A percentile compares a stretch with the other conserved stretches of the same genome.
phyloP scores from a whole-genome alignment of 228 moss, liverwort and hornwort species.

The Sphagnum fallax region DNA sequence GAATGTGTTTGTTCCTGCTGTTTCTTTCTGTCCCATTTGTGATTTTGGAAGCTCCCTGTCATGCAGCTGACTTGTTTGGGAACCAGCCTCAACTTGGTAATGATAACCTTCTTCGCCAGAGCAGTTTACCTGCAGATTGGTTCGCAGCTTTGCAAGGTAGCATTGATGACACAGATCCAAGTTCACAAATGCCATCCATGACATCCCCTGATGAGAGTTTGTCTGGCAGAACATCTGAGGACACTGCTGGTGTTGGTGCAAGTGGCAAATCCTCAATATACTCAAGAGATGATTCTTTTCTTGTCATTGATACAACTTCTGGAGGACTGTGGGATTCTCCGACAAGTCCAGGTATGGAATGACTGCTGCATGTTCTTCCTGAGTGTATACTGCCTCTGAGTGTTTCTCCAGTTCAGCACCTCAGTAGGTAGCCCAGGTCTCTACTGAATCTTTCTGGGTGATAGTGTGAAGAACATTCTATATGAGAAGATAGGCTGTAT shows the following conservation, averaged over 20 bases:
- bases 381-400: no score
- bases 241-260: slow-evolving; percentile 23
- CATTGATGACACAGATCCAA: slow-evolving; percentile 40
- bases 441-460: no score
- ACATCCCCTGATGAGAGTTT: slow-evolving; percentile 49
- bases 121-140: slow-evolving; percentile 79
- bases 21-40: no score
- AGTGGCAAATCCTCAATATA: slow-evolving; percentile 12
- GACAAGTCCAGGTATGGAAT: not conserved
- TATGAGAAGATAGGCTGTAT: no score
- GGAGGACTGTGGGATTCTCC: not conserved
- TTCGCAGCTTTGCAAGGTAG: slow-evolving; percentile 25
- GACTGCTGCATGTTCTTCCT: no score
- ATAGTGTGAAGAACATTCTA: no score
- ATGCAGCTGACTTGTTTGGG: not conserved
- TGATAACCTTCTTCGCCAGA: slow-evolving; percentile 58
- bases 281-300: slow-evolving; percentile 15
- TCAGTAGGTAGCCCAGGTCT: no score
- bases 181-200: slow-evolving; percentile 46
- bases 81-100: slow-evolving; percentile 10
- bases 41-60: no score
- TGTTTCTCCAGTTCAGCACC: no score
- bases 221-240: slow-evolving; percentile 48
- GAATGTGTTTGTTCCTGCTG: no score
- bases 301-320: not conserved